phyloP scores from a whole-genome alignment of 2,329 filamentous ascomycete species.

The Fusarium guadeloupense region DNA sequence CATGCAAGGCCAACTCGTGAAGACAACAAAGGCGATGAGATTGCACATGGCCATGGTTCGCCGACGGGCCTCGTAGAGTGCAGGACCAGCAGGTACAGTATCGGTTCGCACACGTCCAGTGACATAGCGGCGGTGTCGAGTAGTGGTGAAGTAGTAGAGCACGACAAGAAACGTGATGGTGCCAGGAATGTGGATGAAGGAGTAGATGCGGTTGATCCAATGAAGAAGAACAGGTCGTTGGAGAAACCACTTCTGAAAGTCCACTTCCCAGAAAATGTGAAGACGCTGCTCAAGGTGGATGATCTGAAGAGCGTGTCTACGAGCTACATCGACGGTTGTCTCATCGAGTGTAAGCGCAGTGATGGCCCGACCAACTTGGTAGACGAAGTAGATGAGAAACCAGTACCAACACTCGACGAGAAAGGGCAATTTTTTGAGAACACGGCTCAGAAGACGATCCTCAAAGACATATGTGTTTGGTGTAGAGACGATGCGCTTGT shows the following conservation, averaged over 20 bases:
- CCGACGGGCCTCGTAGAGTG: conserved; percentile 64
- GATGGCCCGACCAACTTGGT: conserved; percentile 77
- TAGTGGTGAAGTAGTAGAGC: conserved; percentile 76
- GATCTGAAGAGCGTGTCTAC: conserved; percentile 73
- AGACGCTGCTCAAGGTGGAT: conserved; percentile 72
- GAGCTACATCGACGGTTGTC: conserved; percentile 73
- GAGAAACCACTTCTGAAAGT: conserved; percentile 65
- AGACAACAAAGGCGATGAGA: conserved; percentile 67
- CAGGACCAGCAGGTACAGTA: conserved; percentile 51
- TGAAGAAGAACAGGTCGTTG: conserved; percentile 65
- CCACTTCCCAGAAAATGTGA: conserved; percentile 71
- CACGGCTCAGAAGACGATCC: conserved; percentile 51
- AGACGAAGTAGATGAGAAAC: conserved; percentile 81
- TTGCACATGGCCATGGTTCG: conserved; percentile 71
- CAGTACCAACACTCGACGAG: conserved; percentile 81
- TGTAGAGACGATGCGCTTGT: conserved; percentile 44
- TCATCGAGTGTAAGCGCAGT: conserved; percentile 74
- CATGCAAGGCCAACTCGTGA: conserved; percentile 72
- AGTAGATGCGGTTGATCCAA: conserved; percentile 78
- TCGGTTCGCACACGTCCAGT: conserved; percentile 43
- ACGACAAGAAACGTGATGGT: conserved; percentile 73
- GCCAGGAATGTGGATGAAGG: conserved; percentile 80
- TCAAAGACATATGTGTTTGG: conserved; percentile 48
- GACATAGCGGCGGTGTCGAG: conserved; percentile 57
- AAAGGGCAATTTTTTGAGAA: conserved; percentile 75